Base-by-base conservation (phyloP, 1,284 basidiomycete genomes). In the Trametes sp. region DNA sequence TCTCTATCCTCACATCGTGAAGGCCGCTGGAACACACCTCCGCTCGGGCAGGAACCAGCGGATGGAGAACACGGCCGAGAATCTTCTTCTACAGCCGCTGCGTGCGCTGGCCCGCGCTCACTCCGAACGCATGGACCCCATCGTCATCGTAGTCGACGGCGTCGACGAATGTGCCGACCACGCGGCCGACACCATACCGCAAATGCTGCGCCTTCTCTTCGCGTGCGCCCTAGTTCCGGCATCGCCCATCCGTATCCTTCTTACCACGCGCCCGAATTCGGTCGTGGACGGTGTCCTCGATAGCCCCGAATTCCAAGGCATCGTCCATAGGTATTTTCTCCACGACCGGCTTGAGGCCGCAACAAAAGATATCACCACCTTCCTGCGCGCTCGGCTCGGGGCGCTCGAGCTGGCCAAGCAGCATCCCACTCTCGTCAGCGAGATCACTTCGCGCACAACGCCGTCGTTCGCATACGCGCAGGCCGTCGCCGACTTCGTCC, bases 91-190 rank as follows among this genome's bases (percentile, higher is more conserved):
- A 2, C 3, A 36, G 35, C 35, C 35, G 11, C 35, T 36, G 11
- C 35, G 35, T 14, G 35, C 35, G 10, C 35, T 36, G 3, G 35
- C 35, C 11, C 35, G 10, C 5, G 11, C 35, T 55, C 35, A n/a
- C 28, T 7, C 6, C 33, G 10, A 9, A 26, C 24, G 19, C 23
- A 24, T 21, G 41, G 11, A 36, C 16, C 59, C 58, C 1, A 19
- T 61, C 10, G 35, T 67, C n/a, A 56, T 67, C 42, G 52, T 64
- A 16, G 36, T 67, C 29, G 65, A 67, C 16, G 65, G 45, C 3
- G 36, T 67, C 9, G 63, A 67, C 35, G 65, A 67, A 46, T 65
- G 65, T 28, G 42, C 48, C 11, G 59, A 61, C 10, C 21, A 44
- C 21, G 59, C 59, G 23, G 14, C 23, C 10, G 38, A 56, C 21